Conservation (phyloP, 495 filamentous ascomycete species). For the Monascus purpureus region DNA sequence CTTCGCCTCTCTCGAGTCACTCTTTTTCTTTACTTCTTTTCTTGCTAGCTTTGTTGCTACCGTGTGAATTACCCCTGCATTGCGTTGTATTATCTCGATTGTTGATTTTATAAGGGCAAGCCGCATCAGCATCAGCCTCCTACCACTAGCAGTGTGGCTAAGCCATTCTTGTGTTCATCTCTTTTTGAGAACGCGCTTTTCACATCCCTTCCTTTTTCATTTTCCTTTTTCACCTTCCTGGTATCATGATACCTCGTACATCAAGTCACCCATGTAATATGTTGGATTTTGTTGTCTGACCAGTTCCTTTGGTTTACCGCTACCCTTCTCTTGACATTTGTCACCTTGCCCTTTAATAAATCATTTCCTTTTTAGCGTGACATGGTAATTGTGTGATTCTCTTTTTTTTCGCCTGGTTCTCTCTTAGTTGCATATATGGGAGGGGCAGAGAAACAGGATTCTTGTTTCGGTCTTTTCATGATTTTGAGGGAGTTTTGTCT, state of each 20-base stretch:
- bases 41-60: no score
- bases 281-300: no score
- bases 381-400: background rate
- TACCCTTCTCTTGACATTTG: background rate
- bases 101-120: no score
- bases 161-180: no score
- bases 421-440: conserved; percentile 5
- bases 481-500: background rate
- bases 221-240: conserved; percentile 1
- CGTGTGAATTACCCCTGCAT: no score
- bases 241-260: background rate
- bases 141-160: no score
- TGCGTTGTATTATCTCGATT: no score
- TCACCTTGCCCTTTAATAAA: background rate
- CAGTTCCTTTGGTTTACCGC: background rate
- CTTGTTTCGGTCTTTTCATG: background rate
- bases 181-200: no score
- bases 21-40: no score
- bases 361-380: background rate
- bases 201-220: conserved; percentile 12
- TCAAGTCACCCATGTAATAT: background rate
- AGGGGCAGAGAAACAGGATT: conserved; percentile 8
- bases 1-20: no score
- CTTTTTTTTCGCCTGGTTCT: background rate
- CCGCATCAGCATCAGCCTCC: no score